These are phyloP conservation scores for Beauveria bassiana DNA, from an alignment of 2,329 filamentous ascomycete genomes.

Conservation along the genomic window DNA sequence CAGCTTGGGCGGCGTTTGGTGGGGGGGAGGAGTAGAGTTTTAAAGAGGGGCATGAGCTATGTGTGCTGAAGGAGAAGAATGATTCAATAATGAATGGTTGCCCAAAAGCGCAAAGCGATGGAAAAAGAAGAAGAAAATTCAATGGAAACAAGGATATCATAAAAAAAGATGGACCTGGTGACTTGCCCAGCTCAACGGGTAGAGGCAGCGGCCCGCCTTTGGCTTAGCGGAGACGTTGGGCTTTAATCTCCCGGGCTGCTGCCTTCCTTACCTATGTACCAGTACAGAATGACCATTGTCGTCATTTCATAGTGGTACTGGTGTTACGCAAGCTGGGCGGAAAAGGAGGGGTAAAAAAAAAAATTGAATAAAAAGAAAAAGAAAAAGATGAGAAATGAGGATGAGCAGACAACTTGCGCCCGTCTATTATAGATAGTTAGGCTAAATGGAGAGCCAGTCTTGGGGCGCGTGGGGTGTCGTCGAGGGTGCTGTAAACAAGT, in stretches of 20 bases:
- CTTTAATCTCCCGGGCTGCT: slow-evolving; percentile 1
- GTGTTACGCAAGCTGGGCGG: not conserved
- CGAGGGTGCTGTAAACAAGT: too few species aligned
- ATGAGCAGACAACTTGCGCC: too few species aligned
- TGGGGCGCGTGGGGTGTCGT: too few species aligned
- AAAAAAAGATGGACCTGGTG: not conserved
- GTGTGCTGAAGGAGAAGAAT: too few species aligned
- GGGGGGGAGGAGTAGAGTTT: not conserved
- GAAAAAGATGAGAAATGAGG: too few species aligned
- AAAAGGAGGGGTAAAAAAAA: not conserved
- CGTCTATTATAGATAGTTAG: too few species aligned
- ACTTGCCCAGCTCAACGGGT: not conserved
- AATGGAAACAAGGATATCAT: not conserved
- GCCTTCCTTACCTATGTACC: too few species aligned
- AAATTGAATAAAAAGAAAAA: not conserved
- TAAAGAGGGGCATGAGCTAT: not conserved
- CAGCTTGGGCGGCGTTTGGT: not conserved
- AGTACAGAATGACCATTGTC: not conserved
- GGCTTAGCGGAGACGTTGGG: not conserved
- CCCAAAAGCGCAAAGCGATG: not conserved
- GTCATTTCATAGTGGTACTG: not conserved
- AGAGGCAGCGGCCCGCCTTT: slow-evolving; percentile 3
- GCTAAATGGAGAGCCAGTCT: too few species aligned
- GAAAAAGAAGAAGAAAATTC: not conserved
- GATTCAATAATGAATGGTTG: not conserved